A percentile compares a stretch with the other conserved stretches of the same genome.
phyloP scores from a whole-genome alignment of 75 land plant genomes.

The Isoetes taiwanensis region DNA sequence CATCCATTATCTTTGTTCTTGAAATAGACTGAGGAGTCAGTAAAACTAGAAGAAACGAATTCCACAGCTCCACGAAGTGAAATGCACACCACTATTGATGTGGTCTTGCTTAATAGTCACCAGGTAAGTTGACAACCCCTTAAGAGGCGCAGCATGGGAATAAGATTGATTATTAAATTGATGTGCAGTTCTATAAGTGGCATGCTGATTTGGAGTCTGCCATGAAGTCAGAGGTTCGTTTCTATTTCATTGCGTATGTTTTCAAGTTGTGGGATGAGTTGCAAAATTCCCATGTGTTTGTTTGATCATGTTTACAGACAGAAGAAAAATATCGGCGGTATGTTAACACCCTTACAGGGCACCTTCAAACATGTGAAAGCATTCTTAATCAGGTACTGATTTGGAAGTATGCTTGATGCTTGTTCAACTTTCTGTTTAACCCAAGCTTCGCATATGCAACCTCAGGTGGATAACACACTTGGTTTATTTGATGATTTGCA shows the following conservation, averaged over 20 bases:
- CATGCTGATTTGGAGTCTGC: conserved; percentile 86
- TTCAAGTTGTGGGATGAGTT: conserved; percentile 4
- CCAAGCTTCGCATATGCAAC: neutral
- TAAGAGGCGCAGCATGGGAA: too few species aligned
- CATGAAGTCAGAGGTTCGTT: conserved; percentile 78
- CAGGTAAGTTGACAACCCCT: conserved; percentile 30
- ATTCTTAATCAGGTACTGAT: conserved; percentile 49
- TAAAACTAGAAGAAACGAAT: conserved; percentile 1
- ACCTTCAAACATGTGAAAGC: conserved; percentile 66
- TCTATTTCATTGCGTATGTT: neutral
- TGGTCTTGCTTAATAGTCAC: conserved; percentile 61
- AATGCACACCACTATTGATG: conserved; percentile 22
- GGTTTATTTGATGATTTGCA: conserved; percentile 76
- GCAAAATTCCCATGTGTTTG: neutral
- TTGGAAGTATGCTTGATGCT: neutral
- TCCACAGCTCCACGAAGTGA: conserved; percentile 4
- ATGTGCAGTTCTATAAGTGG: conserved; percentile 90
- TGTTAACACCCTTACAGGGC: conserved; percentile 62
- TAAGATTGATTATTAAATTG: neutral
- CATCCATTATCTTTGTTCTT: too few species aligned
- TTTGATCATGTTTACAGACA: conserved; percentile 37
- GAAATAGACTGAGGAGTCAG: too few species aligned
- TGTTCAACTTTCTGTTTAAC: neutral
- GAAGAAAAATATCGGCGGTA: conserved; percentile 97
- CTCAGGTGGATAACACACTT: conserved; percentile 80